phyloP scores from a whole-genome alignment of 1,139 yeast genomes.

The Pneumocystis murina region DNA sequence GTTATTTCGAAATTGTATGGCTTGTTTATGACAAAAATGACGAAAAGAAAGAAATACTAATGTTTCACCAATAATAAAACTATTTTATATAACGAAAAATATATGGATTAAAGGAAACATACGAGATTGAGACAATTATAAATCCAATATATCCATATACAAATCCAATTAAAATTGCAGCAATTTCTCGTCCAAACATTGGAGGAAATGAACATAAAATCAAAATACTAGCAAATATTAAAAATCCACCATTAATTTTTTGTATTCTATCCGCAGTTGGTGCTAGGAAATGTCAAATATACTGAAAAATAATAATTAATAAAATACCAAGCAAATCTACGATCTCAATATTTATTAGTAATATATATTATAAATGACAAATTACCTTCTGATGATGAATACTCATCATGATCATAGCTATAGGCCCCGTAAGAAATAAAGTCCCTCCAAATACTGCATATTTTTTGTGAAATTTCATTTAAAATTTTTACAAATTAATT shows the following conservation, averaged over 20 bases:
- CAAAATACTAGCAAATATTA: background rate
- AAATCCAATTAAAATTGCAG: background rate
- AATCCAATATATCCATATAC: background rate
- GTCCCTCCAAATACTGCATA: background rate
- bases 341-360: background rate
- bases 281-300: background rate
- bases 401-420: background rate
- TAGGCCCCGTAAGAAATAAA: background rate
- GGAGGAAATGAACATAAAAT: background rate
- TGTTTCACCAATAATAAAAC: background rate
- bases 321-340: background rate
- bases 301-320: background rate
- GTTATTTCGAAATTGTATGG: background rate
- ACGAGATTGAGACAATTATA: background rate
- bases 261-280: background rate
- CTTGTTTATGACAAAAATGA: background rate
- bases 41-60: background rate
- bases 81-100: background rate
- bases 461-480: background rate
- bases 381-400: background rate
- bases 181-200: background rate
- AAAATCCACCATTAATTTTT: background rate
- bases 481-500: background rate
- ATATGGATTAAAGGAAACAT: background rate
- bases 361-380: background rate